These are phyloP conservation scores for Talaromyces sp. DNA, from an alignment of 2,329 filamentous ascomycete species.

Conservation along the genomic window DNA sequence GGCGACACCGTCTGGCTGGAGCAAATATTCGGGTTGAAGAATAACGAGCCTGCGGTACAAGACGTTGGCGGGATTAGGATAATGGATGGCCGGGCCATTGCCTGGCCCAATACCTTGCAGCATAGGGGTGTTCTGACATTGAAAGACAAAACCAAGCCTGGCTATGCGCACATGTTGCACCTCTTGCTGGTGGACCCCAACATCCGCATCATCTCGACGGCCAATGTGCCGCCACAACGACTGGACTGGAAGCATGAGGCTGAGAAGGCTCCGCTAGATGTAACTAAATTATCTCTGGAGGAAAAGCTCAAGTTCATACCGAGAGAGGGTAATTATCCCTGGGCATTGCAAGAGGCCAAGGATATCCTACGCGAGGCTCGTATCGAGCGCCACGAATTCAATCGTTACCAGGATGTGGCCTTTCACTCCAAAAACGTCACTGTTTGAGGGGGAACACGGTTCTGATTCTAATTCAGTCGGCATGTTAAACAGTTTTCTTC, in stretches of 20 bases:
- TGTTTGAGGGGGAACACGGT: neutral
- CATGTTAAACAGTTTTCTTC: neutral
- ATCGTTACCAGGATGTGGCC: slow-evolving; percentile 24
- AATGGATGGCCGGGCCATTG: slow-evolving; percentile 17
- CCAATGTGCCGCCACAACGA: slow-evolving; percentile 50
- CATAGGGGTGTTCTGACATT: slow-evolving; percentile 49
- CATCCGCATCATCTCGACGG: slow-evolving; percentile 48
- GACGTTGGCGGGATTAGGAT: slow-evolving; percentile 17
- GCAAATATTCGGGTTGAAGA: slow-evolving; percentile 23
- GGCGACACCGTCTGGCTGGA: slow-evolving; percentile 25
- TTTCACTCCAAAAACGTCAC: slow-evolving; percentile 22
- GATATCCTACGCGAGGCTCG: slow-evolving; percentile 22
- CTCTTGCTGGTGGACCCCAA: slow-evolving; percentile 58
- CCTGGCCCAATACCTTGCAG: slow-evolving; percentile 39
- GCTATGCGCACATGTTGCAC: slow-evolving; percentile 50
- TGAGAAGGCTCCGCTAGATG: slow-evolving; percentile 6
- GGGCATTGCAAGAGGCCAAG: slow-evolving; percentile 35
- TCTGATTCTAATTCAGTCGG: neutral
- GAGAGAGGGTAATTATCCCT: slow-evolving; percentile 21
- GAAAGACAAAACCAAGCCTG: slow-evolving; percentile 45
- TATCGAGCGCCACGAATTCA: slow-evolving; percentile 19
- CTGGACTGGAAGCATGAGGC: slow-evolving; percentile 38
- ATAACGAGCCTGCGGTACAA: slow-evolving; percentile 21
- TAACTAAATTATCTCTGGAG: slow-evolving; percentile 17
- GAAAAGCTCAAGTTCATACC: slow-evolving; percentile 13